Conservation (phyloP, 1,284 basidiomycete species). For the Sanguinoderma infundibulare region DNA sequence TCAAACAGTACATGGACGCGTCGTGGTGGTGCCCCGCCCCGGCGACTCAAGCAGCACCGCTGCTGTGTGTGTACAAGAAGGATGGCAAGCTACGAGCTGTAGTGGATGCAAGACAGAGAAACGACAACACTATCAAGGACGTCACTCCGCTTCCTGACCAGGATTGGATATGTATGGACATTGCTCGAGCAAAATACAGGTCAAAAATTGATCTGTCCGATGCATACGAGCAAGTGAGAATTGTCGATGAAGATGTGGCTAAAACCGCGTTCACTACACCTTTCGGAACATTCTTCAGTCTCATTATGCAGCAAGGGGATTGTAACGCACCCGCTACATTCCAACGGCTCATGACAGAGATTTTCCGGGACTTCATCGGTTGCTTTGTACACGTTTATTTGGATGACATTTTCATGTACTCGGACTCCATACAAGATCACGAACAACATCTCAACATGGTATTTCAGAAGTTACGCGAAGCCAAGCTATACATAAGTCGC, state of each 20-base stretch:
- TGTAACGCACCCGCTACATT: slow-evolving; percentile 39
- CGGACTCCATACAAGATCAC: slow-evolving; percentile 34
- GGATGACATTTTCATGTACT: slow-evolving; percentile 41
- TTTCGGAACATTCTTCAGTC: slow-evolving; percentile 32
- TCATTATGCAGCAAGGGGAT: slow-evolving; percentile 40
- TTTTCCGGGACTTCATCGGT: slow-evolving; percentile 36
- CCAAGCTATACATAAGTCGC: slow-evolving; percentile 29
- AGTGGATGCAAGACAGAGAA: slow-evolving; percentile 30
- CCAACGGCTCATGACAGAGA: slow-evolving; percentile 37
- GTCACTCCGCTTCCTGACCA: slow-evolving; percentile 39
- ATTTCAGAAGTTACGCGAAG: slow-evolving; percentile 26
- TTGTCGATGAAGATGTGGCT: slow-evolving; percentile 25
- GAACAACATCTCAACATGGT: slow-evolving; percentile 32
- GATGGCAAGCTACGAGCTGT: slow-evolving; percentile 29
- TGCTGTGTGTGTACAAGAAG: slow-evolving; percentile 30
- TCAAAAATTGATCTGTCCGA: slow-evolving; percentile 38
- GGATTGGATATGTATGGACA: slow-evolving; percentile 34
- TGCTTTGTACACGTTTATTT: slow-evolving; percentile 37
- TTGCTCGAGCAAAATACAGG: slow-evolving; percentile 26
- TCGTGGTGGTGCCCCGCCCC: slow-evolving; percentile 30
- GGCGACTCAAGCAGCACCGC: slow-evolving; percentile 24
- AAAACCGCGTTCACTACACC: slow-evolving; percentile 33
- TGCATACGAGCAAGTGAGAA: slow-evolving; percentile 33
- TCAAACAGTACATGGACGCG: slow-evolving; percentile 25
- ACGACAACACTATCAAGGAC: slow-evolving; percentile 36